Conservation (phyloP, 225 moss, liverwort and hornwort species). For the Rhytidiadelphus loreus region DNA sequence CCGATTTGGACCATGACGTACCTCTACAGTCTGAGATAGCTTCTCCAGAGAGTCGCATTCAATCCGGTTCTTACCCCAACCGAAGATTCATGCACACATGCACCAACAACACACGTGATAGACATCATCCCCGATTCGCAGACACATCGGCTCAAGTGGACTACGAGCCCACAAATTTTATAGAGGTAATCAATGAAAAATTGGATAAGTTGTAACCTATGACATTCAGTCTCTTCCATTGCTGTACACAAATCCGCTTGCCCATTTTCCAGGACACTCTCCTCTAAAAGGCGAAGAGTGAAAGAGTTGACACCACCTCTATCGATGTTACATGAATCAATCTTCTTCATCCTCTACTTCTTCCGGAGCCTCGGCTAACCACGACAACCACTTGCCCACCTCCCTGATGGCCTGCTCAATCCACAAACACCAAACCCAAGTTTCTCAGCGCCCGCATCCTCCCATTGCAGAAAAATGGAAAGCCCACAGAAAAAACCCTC, state of each 20-base stretch:
- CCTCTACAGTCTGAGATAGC: neutral
- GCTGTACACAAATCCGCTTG: conserved; percentile 99
- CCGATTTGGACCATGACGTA: neutral
- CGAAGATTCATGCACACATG: neutral
- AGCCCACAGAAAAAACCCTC: neutral
- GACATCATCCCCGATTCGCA: neutral
- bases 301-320: conserved; percentile 30
- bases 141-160: neutral
- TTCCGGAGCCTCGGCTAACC: conserved; percentile 66
- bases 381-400: conserved; percentile 56
- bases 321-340: conserved; percentile 18
- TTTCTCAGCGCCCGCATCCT: neutral
- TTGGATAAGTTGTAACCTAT: conserved; percentile 43
- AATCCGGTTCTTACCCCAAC: neutral
- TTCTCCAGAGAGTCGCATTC: neutral
- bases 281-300: conserved; percentile 59
- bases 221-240: conserved; percentile 64
- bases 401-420: conserved; percentile 73
- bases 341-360: conserved; percentile 78
- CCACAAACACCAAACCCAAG: neutral
- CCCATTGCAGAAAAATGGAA: neutral
- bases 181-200: conserved; percentile 46
- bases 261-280: conserved; percentile 78
- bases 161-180: conserved; percentile 20
- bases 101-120: neutral